Evolutionary conservation across 2,329 filamentous ascomycete genomes (phyloP).

Genomic region (Apiospora pterosperma): DNA sequence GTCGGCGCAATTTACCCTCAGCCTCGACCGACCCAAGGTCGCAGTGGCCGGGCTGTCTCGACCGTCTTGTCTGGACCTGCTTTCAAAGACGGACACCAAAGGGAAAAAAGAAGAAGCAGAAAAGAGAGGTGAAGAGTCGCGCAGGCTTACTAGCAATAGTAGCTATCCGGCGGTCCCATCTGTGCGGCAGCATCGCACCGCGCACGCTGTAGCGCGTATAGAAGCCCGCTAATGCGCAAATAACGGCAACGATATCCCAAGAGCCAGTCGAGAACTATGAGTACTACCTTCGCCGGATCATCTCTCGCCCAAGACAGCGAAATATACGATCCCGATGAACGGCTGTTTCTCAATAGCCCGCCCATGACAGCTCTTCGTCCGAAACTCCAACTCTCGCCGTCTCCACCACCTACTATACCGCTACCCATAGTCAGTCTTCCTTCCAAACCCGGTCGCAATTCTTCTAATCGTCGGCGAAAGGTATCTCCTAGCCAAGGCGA

Average conservation of each 20-base stretch:
- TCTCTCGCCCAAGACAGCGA: slow-evolving; percentile 29
- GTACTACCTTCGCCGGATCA: slow-evolving; percentile 24
- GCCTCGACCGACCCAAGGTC: neutral
- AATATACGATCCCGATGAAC: slow-evolving; percentile 47
- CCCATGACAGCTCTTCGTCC: slow-evolving; percentile 36
- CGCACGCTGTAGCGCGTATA: slow-evolving; percentile 10
- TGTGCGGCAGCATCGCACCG: slow-evolving; percentile 5
- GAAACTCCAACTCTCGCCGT: slow-evolving; percentile 47
- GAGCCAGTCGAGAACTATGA: slow-evolving; percentile 25
- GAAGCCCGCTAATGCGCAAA: slow-evolving; percentile 23
- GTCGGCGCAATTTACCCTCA: slow-evolving; percentile 1
- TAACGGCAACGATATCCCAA: slow-evolving; percentile 22
- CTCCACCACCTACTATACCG: slow-evolving; percentile 43
- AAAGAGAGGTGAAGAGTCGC: neutral
- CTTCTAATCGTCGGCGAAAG: slow-evolving; percentile 52
- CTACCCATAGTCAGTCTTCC: slow-evolving; percentile 41
- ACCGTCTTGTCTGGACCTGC: neutral
- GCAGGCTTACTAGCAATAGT: slow-evolving; percentile 1
- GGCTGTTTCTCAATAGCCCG: slow-evolving; percentile 37
- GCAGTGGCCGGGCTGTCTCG: neutral
- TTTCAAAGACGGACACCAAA: neutral
- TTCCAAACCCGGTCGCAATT: slow-evolving; percentile 35
- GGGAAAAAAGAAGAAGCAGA: neutral
- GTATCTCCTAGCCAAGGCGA: slow-evolving; percentile 56
- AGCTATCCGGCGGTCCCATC: neutral